phyloP scores from a whole-genome alignment of 805 yeast genomes.

The Lipomyces mesembrius region DNA sequence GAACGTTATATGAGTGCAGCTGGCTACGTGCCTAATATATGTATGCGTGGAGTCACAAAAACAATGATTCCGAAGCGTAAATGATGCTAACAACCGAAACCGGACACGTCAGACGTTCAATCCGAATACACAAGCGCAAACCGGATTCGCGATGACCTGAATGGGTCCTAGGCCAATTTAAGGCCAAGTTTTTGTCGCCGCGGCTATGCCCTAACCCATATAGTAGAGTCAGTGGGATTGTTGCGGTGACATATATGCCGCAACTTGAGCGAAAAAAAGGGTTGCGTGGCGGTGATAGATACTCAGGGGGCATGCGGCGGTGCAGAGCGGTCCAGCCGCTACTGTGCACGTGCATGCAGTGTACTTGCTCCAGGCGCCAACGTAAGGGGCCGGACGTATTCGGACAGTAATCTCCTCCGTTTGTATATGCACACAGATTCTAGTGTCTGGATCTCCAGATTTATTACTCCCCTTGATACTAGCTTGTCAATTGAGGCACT shows the following conservation, averaged over 20 bases:
- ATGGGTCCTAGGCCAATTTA: no score
- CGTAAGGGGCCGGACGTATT: neutral
- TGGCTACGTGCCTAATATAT: neutral
- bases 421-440: neutral
- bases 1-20: neutral
- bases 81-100: neutral
- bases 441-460: neutral
- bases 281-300: no score
- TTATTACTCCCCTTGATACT: neutral
- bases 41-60: neutral
- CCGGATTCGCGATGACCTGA: neutral
- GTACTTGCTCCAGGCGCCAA: no score
- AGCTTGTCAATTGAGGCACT: neutral
- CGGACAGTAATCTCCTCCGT: neutral
- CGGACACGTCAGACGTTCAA: no score
- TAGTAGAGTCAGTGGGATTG: no score
- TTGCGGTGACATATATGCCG: neutral
- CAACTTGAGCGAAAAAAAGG: neutral
- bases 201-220: neutral
- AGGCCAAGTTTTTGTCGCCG: neutral
- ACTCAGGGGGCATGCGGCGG: conserved; percentile 4
- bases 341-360: neutral
- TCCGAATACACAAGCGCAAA: neutral
- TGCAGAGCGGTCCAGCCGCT: neutral
- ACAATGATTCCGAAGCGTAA: neutral